phyloP scores from a whole-genome alignment of 2,329 filamentous ascomycete species.

The Aspergillus calidoustus region DNA sequence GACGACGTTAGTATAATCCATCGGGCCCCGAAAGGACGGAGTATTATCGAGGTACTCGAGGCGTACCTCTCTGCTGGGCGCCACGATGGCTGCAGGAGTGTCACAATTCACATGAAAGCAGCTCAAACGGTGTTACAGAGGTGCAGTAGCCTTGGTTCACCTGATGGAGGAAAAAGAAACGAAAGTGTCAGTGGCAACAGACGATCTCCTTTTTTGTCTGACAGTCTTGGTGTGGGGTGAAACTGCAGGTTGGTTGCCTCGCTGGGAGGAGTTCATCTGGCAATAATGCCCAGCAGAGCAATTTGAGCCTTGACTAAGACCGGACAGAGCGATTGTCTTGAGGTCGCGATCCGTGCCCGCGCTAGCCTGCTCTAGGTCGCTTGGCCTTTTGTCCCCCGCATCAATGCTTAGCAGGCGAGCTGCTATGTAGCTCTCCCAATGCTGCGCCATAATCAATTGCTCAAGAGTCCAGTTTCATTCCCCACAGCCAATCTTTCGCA shows the following conservation, averaged over 20 bases:
- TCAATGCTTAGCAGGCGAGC: constrained; percentile 17
- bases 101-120: constrained; percentile 9
- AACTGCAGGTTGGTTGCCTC: constrained; percentile 9
- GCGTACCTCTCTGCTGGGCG: not conserved
- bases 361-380: not conserved
- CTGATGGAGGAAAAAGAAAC: constrained; percentile 4
- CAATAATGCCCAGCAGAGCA: no score
- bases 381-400: constrained; percentile 19
- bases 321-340: constrained; percentile 6
- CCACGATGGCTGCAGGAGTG: constrained; percentile 5
- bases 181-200: not conserved
- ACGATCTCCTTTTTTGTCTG: constrained; percentile 1
- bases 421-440: not conserved
- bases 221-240: constrained; percentile 5
- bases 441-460: not conserved
- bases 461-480: no score
- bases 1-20: constrained; percentile 3
- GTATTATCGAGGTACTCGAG: not conserved
- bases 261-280: constrained; percentile 3
- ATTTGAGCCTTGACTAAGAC: not conserved
- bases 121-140: constrained; percentile 4
- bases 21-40: not conserved
- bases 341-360: constrained; percentile 11
- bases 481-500: no score
- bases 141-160: not conserved